Evolutionary conservation across 148 eudicot genomes (phyloP).

Genomic region (Pharnaceum exiguum): DNA sequence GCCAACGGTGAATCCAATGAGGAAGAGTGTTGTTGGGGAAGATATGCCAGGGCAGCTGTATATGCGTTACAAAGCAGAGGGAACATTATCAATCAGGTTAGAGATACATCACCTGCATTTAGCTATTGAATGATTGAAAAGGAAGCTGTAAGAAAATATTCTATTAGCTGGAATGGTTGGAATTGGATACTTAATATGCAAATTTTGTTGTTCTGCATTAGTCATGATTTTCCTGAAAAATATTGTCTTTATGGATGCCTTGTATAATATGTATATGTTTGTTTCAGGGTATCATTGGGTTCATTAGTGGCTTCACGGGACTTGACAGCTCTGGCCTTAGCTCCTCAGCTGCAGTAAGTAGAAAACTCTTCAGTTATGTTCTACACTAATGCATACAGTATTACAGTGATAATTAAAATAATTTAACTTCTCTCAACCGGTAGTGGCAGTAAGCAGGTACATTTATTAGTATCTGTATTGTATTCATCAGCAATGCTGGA

Average conservation of each 20-base stretch:
- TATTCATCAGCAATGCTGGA: no score
- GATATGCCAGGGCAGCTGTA: constrained; percentile 85
- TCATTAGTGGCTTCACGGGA: constrained; percentile 69
- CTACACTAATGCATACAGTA: neutral
- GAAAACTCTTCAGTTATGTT: neutral
- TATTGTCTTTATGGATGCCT: neutral
- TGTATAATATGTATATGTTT: constrained; percentile 6
- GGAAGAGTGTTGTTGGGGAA: constrained; percentile 82
- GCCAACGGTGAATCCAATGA: constrained; percentile 30
- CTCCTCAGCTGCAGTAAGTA: constrained; percentile 99
- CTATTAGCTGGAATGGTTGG: no score
- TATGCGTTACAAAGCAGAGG: constrained; percentile 80
- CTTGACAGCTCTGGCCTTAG: constrained; percentile 98
- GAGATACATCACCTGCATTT: neutral
- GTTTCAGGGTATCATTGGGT: constrained; percentile 82
- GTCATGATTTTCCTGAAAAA: neutral
- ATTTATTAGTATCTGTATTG: neutral
- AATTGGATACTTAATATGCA: no score
- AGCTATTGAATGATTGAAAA: neutral
- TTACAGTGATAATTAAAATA: neutral
- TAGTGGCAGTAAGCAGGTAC: neutral
- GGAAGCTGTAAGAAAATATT: no score
- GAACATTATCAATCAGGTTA: constrained; percentile 62
- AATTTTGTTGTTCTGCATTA: no score
- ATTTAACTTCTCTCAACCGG: neutral